Percentiles rank a stretch among this genome's conserved stretches.
Evolutionary conservation across 768 basidiomycete species (phyloP).

Genomic region (Phlebiopsis flavidoalba): DNA sequence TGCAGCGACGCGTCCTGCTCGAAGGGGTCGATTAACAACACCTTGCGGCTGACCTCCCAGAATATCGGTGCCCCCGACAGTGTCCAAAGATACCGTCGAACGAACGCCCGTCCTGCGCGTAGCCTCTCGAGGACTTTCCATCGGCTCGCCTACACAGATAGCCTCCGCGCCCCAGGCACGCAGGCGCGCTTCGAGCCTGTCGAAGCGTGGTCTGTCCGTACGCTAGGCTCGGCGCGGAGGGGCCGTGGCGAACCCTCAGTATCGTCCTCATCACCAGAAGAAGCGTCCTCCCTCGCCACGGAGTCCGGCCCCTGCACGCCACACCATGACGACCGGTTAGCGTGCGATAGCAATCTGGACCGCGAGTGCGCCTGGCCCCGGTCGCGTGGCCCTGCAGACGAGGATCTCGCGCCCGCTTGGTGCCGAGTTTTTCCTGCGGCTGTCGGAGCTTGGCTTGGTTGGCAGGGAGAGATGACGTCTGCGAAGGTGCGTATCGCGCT

Average conservation of each 20-base stretch:
- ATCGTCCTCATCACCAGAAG: slow-evolving; percentile 7
- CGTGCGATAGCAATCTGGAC: slow-evolving; percentile 69
- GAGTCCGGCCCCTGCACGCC: slow-evolving; percentile 57
- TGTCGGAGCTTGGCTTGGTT: slow-evolving; percentile 7
- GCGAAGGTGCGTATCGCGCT: slow-evolving; percentile 72
- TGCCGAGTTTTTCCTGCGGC: slow-evolving; percentile 23
- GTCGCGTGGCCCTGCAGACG: slow-evolving; percentile 71
- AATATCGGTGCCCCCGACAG: slow-evolving; percentile 74
- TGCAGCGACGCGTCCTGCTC: slow-evolving; percentile 16
- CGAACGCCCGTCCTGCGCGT: slow-evolving; percentile 44
- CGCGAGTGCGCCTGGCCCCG: slow-evolving; percentile 71
- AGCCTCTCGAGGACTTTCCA: slow-evolving; percentile 50
- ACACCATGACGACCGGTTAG: slow-evolving; percentile 74
- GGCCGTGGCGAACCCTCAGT: neutral
- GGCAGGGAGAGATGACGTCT: slow-evolving; percentile 32
- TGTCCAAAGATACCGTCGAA: slow-evolving; percentile 85
- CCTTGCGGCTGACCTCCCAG: slow-evolving; percentile 66
- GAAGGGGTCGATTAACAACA: slow-evolving; percentile 43
- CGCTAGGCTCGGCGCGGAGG: neutral
- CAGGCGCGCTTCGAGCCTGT: slow-evolving; percentile 39
- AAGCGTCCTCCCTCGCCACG: slow-evolving; percentile 24
- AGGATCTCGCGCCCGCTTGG: slow-evolving; percentile 38
- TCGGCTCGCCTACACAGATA: slow-evolving; percentile 60
- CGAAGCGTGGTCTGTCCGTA: slow-evolving; percentile 16
- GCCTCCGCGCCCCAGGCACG: slow-evolving; percentile 73